phyloP scores from a whole-genome alignment of 192 early-diverging fungal genomes.

The Coemansia sp. region DNA sequence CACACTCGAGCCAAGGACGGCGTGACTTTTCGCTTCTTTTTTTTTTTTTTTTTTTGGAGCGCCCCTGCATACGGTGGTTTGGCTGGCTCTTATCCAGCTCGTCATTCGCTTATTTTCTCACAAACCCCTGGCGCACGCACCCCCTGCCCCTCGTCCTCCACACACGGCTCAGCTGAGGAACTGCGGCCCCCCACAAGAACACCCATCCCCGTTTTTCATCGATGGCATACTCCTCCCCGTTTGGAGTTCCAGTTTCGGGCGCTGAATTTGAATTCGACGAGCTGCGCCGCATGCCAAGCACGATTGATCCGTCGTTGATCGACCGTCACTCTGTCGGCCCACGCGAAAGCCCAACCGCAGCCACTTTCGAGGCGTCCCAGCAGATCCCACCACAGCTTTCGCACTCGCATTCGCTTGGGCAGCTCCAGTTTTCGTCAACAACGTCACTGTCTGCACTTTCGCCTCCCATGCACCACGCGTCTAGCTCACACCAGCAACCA shows the following conservation, averaged over 20 bases:
- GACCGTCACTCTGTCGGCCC: conserved; percentile 1
- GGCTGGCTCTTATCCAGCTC: background rate
- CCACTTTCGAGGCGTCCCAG: background rate
- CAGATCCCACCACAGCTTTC: conserved; percentile 18
- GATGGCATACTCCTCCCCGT: conserved; percentile 21
- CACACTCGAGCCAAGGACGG: conserved; percentile 7
- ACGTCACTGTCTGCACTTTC: conserved; percentile 1
- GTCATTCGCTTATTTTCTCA: conserved; percentile 13
- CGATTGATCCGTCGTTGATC: conserved; percentile 16
- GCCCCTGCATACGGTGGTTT: conserved; percentile 3
- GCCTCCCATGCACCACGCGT: background rate
- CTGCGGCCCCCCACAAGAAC: conserved; percentile 9
- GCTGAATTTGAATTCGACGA: conserved; percentile 31
- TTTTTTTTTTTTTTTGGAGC: background rate
- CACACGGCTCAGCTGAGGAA: conserved; percentile 4
- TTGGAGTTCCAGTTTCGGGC: conserved; percentile 10
- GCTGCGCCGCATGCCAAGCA: conserved; percentile 11
- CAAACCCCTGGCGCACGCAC: background rate
- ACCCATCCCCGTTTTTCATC: background rate
- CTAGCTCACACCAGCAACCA: background rate
- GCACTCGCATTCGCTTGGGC: conserved; percentile 6
- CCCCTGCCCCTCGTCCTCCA: background rate
- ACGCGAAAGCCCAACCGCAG: background rate
- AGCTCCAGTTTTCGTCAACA: conserved; percentile 1
- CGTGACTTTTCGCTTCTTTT: conserved; percentile 1